Evolutionary conservation across 2,329 filamentous ascomycete species (phyloP), one percentile per base, ranked within the genome.

Genomic region (Sclerotinia trifoliorum): DNA sequence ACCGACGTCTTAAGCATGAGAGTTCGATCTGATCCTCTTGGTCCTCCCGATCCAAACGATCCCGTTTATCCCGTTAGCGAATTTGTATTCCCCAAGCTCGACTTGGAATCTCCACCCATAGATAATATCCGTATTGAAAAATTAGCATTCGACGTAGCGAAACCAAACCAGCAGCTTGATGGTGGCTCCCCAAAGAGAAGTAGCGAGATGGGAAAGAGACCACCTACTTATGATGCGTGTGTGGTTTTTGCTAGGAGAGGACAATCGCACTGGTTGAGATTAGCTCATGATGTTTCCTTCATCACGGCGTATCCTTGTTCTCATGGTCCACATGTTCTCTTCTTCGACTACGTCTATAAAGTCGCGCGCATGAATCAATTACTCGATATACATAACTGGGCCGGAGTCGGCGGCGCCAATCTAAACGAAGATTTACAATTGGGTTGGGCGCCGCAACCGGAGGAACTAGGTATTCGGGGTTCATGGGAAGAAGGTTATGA

Each of bases 41-140:
- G 90, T 0, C 88, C 89, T 0, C 65, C 65, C 13, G 26, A 51
- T 3, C 80, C 83, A 11, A 83, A 88, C 5, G 81, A 86, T 67
- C 74, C 71, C 10, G 78, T 80, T 15, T 92, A 89, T 72, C 89
- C 89, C 0, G 84, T 91, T 13, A 81, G 82, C 35, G 90, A 93
- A 73, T 93, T 92, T 78, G 80, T 86, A 61, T 82, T 91, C 5
- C 81, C 88, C 1, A 77, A 81, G 42, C 85, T 88, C 1, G 73
- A 76, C 26, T 26, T 69, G 6, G 83, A 88, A 66, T 78, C 88
- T 69, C 80, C 84, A 19, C 80, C 60, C 15, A 32, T 86, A 17
- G 89, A 92, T 75, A 84, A 86, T 21, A 88, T 92, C 48, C 84
- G 90, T 56, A 86, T 93, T 70, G 89, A 93, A 78, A 83, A 89